Percentiles rank a stretch among this genome's conserved stretches.
Evolutionary conservation across 2,329 filamentous ascomycete species (phyloP).

Genomic region (Calonectria multiphialidica): DNA sequence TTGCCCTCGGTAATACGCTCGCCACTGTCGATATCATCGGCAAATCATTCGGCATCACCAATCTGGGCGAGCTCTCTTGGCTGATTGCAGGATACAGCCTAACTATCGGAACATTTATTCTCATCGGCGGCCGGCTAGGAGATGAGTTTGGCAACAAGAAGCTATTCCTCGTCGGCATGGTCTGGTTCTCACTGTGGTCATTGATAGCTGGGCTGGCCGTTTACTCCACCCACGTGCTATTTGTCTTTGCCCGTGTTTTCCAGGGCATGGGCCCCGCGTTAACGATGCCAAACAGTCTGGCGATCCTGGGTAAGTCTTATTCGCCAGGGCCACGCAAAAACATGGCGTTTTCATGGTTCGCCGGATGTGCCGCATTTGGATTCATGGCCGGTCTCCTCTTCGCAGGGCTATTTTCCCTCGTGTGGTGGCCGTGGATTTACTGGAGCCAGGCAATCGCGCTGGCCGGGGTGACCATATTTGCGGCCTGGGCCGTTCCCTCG

Average conservation of each 20-base stretch:
- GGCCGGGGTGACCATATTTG: slow-evolving; percentile 46
- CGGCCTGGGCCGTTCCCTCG: slow-evolving; percentile 50
- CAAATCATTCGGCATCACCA: slow-evolving; percentile 34
- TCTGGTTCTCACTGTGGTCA: slow-evolving; percentile 68
- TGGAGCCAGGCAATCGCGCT: slow-evolving; percentile 56
- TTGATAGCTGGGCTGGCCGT: slow-evolving; percentile 57
- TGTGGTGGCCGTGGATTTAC: slow-evolving; percentile 63
- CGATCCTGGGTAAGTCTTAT: slow-evolving; percentile 70
- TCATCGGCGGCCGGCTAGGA: slow-evolving; percentile 68
- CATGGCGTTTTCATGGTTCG: slow-evolving; percentile 68
- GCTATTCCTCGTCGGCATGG: slow-evolving; percentile 64
- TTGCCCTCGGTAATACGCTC: slow-evolving; percentile 37
- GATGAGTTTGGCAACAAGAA: slow-evolving; percentile 69
- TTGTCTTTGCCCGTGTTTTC: slow-evolving; percentile 63
- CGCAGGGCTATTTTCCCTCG: slow-evolving; percentile 53
- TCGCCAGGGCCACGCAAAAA: slow-evolving; percentile 68
- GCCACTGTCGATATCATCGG: slow-evolving; percentile 38
- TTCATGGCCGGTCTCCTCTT: slow-evolving; percentile 57
- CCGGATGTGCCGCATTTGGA: slow-evolving; percentile 59
- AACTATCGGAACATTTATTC: slow-evolving; percentile 60
- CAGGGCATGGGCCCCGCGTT: slow-evolving; percentile 74
- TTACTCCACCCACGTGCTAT: slow-evolving; percentile 56
- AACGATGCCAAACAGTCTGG: slow-evolving; percentile 72
- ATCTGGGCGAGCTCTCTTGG: slow-evolving; percentile 53
- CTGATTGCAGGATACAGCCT: slow-evolving; percentile 53